Conservation (phyloP, 78 protist species). For the Creolimax fragrantissima region DNA sequence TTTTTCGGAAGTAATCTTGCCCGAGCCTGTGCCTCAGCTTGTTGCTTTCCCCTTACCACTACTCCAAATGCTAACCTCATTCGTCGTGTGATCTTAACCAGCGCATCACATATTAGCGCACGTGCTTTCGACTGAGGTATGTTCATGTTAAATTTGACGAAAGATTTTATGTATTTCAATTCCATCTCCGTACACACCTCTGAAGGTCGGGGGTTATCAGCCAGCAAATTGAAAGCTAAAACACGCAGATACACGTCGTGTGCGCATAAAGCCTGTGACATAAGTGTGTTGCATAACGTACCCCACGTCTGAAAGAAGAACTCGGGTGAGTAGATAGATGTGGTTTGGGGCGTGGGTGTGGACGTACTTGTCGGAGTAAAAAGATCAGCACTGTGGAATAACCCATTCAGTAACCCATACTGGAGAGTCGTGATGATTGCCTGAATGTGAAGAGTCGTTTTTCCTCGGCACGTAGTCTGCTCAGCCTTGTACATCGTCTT, state of each 20-base stretch:
- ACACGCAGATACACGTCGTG: background rate
- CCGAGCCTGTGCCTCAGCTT: no score
- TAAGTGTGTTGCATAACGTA: no score
- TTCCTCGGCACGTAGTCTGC: no score
- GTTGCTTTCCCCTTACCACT: background rate
- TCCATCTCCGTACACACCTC: background rate
- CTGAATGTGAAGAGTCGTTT: background rate
- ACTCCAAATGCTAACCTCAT: background rate
- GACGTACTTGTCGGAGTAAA: no score
- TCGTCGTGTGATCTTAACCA: background rate
- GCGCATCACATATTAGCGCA: background rate
- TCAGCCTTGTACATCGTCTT: no score
- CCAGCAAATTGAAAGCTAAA: background rate
- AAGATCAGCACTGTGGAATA: background rate
- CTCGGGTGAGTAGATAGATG: no score
- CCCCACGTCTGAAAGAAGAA: no score
- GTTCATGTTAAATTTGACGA: background rate
- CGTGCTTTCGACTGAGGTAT: background rate
- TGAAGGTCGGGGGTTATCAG: background rate
- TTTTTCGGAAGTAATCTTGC: no score
- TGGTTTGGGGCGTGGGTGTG: no score
- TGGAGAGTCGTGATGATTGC: background rate
- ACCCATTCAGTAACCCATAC: background rate
- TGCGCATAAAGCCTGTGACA: background rate
- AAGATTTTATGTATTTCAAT: background rate